Conservation (phyloP, 2,329 filamentous ascomycete species). For the Gliomastix tumulicola region DNA sequence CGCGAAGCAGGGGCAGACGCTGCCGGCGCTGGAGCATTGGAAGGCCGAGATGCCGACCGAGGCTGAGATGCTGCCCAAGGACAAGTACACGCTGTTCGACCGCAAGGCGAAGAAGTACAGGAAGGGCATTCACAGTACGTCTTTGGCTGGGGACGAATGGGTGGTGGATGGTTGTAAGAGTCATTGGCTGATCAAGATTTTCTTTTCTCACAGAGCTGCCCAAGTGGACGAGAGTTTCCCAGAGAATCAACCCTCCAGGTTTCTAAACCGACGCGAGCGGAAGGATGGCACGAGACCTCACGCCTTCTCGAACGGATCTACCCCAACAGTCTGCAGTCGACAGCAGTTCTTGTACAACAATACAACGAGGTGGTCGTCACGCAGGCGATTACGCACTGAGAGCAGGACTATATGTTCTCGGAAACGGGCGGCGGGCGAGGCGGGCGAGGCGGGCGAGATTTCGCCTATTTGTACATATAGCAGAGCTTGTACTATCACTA, state of each 20-base stretch:
- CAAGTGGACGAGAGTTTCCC: slow-evolving; percentile 94
- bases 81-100: slow-evolving; percentile 98
- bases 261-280: too few species aligned
- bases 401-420: too few species aligned
- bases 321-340: too few species aligned
- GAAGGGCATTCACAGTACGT: slow-evolving; percentile 95
- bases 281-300: too few species aligned
- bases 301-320: too few species aligned
- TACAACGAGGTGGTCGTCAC: too few species aligned
- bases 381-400: too few species aligned
- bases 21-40: slow-evolving; percentile 81
- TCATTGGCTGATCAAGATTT: slow-evolving; percentile 1
- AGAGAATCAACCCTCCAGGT: slow-evolving; percentile 88
- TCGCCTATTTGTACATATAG: too few species aligned
- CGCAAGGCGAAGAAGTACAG: slow-evolving; percentile 91
- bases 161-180: background rate
- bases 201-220: slow-evolving; percentile 59
- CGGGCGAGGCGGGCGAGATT: too few species aligned
- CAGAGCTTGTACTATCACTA: too few species aligned
- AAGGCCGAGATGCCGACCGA: slow-evolving; percentile 94
- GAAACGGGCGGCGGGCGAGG: too few species aligned
- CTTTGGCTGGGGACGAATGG: background rate
- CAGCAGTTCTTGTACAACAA: too few species aligned
- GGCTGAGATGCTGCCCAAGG: slow-evolving; percentile 87
- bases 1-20: slow-evolving; percentile 61